Evolutionary conservation across 2,329 filamentous ascomycete genomes (phyloP).

Genomic region (Ploettnerulaceae sp.): DNA sequence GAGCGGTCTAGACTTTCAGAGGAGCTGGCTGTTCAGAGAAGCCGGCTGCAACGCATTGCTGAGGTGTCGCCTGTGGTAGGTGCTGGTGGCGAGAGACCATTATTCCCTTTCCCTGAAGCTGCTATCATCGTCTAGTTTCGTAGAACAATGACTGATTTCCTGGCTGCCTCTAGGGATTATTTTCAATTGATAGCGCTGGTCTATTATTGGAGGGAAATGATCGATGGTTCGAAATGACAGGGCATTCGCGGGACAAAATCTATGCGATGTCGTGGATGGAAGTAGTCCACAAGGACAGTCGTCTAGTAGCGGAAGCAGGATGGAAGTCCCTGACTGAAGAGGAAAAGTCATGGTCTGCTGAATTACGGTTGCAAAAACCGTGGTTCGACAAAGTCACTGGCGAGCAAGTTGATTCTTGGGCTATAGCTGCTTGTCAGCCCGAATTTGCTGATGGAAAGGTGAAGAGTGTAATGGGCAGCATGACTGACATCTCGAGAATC

Average conservation of each 20-base stretch:
- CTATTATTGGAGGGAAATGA: constrained; percentile 75
- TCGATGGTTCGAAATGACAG: constrained; percentile 67
- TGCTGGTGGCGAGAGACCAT: no score
- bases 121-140: background rate
- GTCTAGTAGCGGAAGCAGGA: constrained; percentile 48
- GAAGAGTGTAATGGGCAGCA: constrained; percentile 63
- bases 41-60: constrained; percentile 56
- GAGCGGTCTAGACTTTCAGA: constrained; percentile 41
- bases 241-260: constrained; percentile 54
- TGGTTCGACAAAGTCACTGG: constrained; percentile 54
- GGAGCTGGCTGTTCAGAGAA: constrained; percentile 26
- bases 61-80: no score
- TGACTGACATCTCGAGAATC: constrained; percentile 55
- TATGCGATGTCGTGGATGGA: constrained; percentile 67
- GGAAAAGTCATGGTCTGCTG: constrained; percentile 60
- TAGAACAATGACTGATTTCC: background rate
- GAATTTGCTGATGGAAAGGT: constrained; percentile 62
- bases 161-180: constrained; percentile 42
- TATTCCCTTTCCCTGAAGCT: no score
- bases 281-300: constrained; percentile 61
- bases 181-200: constrained; percentile 68
- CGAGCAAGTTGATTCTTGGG: constrained; percentile 63
- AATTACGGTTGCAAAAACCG: constrained; percentile 60
- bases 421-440: constrained; percentile 65
- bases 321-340: constrained; percentile 60